A percentile compares a stretch with the other conserved stretches of the same genome.
Conservation (phyloP, 495 filamentous ascomycete species). For the Neurospora sp. region DNA sequence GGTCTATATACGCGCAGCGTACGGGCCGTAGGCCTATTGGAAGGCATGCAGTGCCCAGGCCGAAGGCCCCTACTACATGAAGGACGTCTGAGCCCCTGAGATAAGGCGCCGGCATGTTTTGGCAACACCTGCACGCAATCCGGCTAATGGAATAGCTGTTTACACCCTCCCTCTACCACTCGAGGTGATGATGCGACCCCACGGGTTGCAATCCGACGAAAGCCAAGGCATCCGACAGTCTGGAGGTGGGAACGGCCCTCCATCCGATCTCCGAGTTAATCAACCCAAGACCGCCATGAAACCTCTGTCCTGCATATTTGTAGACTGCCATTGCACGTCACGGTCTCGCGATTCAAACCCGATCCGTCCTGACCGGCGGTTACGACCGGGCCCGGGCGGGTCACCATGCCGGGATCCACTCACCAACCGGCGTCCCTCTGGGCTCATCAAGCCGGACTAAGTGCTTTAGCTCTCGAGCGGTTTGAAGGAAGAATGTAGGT, state of each 20-base stretch:
- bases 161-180: background rate
- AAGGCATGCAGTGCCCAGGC: too few species aligned
- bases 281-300: background rate
- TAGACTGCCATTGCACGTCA: background rate
- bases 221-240: background rate
- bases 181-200: background rate
- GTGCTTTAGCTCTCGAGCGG: constrained; percentile 60
- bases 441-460: constrained; percentile 69
- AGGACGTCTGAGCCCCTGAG: too few species aligned
- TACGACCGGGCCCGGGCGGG: background rate
- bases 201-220: background rate
- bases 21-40: too few species aligned
- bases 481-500: constrained; percentile 69
- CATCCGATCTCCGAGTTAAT: background rate
- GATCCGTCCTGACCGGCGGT: background rate
- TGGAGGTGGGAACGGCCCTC: background rate
- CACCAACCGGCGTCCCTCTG: constrained; percentile 15
- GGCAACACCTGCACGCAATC: background rate
- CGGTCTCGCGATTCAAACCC: background rate
- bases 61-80: too few species aligned
- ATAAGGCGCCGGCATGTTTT: background rate
- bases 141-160: too few species aligned
- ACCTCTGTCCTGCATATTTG: background rate
- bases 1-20: too few species aligned
- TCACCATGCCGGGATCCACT: background rate